Evolutionary conservation across 2,329 filamentous ascomycete genomes (phyloP), one percentile per base, ranked within the genome.

Genomic region (Metarhizium rileyi): DNA sequence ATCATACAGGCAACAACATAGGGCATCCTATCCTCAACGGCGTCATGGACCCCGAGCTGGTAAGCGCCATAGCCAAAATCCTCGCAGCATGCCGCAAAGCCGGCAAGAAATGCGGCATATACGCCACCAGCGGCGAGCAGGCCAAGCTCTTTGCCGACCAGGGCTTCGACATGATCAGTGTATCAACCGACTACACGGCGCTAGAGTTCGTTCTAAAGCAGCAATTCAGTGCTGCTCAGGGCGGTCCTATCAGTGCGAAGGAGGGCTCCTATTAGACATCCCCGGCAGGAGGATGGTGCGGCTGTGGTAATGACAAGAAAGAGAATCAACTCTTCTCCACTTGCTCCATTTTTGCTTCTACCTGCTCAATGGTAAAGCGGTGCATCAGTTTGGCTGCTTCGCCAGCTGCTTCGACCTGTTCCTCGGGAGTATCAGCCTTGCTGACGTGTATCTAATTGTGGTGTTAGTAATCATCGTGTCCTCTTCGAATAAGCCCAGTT

Each of bases 331-430:
- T 25, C 2, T 56, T 53, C 55, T 77, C 74, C 12, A 75, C 76
- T 35, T 74, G 67, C 58, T 89, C 79, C 84, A 90, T 88, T 62
- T 83, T 78, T 18, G 71, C 73, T 53, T 79, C 71, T 2, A 91
- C 78, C 51, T 90, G 77, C 4, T 81, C 77, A 25, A 76, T 69
- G 0, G 78, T 83, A 65, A 90, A 87, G 18, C 84, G 76, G 63
- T 90, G 87, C 86, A 90, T 90, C 44, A 90, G 70, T 64, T 89
- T 90, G 50, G 77, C 67, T 1, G 84, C 81, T 53, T 79, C 71
- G 5, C 75, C 74, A 1, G 77, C 77, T 3, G 74, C 76, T 49
- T 71, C 68, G 3, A 79, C 73, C 23, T 75, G 66, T 55, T 80
- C 80, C 47, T 74, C 70, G 10, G 70, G 69, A 1, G 72, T 64